These are phyloP conservation scores for Thelonectria blattea DNA, from an alignment of 2,329 filamentous ascomycete genomes.

Conservation along the genomic window DNA sequence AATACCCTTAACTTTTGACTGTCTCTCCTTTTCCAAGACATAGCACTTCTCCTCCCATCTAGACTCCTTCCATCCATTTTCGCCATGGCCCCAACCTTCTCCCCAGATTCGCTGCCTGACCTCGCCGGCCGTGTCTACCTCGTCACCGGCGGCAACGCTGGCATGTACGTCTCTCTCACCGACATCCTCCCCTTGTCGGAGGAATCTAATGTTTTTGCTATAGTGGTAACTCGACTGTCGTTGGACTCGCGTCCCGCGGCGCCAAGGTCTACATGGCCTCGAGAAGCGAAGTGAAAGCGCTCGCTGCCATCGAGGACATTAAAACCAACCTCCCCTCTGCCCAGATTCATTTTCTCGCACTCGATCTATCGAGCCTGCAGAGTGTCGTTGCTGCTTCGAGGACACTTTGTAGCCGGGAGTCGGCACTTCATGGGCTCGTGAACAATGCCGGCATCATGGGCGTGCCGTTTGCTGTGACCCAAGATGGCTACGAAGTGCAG, in stretches of 20 bases:
- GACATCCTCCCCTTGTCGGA: background rate
- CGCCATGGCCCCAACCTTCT: conserved; percentile 34
- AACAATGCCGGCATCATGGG: conserved; percentile 52
- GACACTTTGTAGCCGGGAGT: conserved; percentile 38
- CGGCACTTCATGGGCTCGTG: conserved; percentile 44
- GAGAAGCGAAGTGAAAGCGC: conserved; percentile 44
- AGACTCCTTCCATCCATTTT: no score
- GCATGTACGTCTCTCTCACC: conserved; percentile 42
- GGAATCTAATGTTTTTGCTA: no score
- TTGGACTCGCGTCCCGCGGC: conserved; percentile 44
- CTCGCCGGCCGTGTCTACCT: conserved; percentile 51
- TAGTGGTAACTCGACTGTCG: conserved; percentile 45
- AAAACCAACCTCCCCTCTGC: conserved; percentile 40
- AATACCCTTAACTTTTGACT: no score
- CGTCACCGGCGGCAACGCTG: conserved; percentile 53
- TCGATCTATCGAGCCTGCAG: conserved; percentile 44
- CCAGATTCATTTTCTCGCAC: conserved; percentile 42
- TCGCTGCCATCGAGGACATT: conserved; percentile 41
- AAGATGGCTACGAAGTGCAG: conserved; percentile 45
- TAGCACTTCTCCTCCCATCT: no score
- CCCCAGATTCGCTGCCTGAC: conserved; percentile 49
- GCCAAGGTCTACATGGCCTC: conserved; percentile 50
- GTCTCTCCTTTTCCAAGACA: no score
- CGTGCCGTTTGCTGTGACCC: conserved; percentile 33
- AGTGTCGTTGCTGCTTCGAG: conserved; percentile 46